Base-by-base conservation (phyloP, 352 stramenopile species). In the Thalassiosira ordinaria region DNA sequence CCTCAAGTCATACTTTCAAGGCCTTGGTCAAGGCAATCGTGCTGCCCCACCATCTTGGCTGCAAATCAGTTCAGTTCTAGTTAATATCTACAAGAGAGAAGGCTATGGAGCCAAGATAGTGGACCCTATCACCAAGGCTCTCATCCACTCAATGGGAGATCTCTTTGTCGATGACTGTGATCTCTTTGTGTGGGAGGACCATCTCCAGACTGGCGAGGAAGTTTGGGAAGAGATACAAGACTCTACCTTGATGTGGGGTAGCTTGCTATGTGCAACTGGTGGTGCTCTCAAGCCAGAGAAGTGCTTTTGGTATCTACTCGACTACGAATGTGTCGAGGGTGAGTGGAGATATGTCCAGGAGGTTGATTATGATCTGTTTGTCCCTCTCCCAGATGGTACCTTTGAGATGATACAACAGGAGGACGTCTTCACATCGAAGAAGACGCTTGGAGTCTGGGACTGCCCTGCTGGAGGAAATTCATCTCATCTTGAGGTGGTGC, bases 21-120 rank as follows among this genome's bases (percentile, higher is more conserved):
- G 74, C 0, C 18, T 79, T 1, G 74, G 74, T 22, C 74, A 82
- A 60, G 74, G 74, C 7, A 82, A 78, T 52, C 66, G 74, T 8
- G 67, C 57, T 0, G 74, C 74, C n/a, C 74, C 74, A 13, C 44
- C 57, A 22, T 33, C 26, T 6, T 82, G 74, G 74, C 35, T 49
- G 13, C 31, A 67, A 1, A 22, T 67, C 5, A 74, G 33, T 46
- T 53, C 59, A 29, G 20, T 59, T n/a, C 35, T 78, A 2, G 29
- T 82, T 6, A n/a, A 24, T 9, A 33, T 46, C 11, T 46, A 77
- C 14, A 67, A 67, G 27, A 11, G 39, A 1, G 51, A 70, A 44
- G 74, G 74, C 7, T 49, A 72, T 20, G 52, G 67, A 31, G 22
- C 60, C 2, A 47, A 33, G 9, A 52, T 82, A 24, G 26, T 13